Base-by-base conservation (phyloP, 83 land plant genomes). In the Picea abies region DNA sequence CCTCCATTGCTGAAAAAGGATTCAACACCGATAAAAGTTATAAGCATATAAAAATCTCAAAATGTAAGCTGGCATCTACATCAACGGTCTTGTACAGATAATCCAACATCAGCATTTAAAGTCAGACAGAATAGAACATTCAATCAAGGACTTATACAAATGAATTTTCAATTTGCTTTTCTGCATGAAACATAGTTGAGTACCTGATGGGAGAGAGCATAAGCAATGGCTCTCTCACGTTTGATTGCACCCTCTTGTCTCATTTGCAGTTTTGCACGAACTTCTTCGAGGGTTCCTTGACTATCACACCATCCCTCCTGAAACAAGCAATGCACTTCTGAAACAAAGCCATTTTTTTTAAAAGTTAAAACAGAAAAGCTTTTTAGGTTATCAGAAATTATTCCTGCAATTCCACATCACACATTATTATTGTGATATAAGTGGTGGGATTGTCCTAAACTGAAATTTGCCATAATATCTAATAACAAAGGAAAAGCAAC, bases 291-390 rank as follows among this genome's bases (percentile, higher is more conserved):
- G 15, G 94, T 89, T 12, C 91, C 87, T 58, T 82, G 85, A 66
- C 94, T 90, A 81, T 87, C 91, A 84, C 94, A 94, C 96, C 96
- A 94, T 44, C 96, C 89, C 79, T 84, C 79, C 96, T 94, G 88
- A 72, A 79, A 81, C 62, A 77, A 1, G 19, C 52, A 82, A 66
- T 26, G 12, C 67, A 17, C 15, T 72, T 25, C 29, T 69, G 19
- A 71, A 52, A 68, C 15, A 71, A 69, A 56, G 70, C 11, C 1
- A 10, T 0, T 1, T 11, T 52, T 11, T 52, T 52, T 52, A 3
- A 12, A 52, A 11, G 70, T 67, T 22, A 67, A 67, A 26, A 67
- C 29, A 67, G 0, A 8, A 67, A 67, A 52, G 12, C 14, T 10
- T 52, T 52, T 52, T 52, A 52, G 14, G 56, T 52, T 52, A 52